Evolutionary conservation across 1,284 basidiomycete genomes (phyloP).

Genomic region (Pseudozyma tsukubaensis): DNA sequence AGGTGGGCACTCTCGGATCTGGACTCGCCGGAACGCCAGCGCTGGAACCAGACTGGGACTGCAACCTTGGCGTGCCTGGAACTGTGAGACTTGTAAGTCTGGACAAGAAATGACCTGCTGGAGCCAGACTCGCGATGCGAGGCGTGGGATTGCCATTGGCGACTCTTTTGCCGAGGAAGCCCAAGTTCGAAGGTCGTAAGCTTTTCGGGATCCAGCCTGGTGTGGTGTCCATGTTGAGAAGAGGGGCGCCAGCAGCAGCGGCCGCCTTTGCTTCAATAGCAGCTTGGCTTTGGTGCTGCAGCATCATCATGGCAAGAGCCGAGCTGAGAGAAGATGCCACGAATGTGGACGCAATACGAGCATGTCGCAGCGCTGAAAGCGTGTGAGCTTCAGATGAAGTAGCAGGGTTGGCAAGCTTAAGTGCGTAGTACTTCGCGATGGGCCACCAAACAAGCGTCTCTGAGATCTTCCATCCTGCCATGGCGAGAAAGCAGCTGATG

Average conservation of each 20-base stretch:
- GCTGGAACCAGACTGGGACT: conserved; percentile 11
- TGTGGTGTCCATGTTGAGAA: conserved; percentile 40
- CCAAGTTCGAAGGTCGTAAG: conserved; percentile 20
- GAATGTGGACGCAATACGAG: conserved; percentile 49
- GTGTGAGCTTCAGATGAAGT: conserved; percentile 10
- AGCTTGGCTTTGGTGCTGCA: conserved; percentile 40
- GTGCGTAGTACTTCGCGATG: conserved; percentile 44
- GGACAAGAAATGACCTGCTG: conserved; percentile 58
- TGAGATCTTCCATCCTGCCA: conserved; percentile 49
- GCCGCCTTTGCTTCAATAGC: conserved; percentile 19
- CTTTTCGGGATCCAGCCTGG: conserved; percentile 40
- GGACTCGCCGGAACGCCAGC: conserved; percentile 8
- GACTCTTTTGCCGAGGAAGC: conserved; percentile 21
- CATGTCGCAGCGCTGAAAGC: conserved; percentile 11
- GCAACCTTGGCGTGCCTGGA: conserved; percentile 28
- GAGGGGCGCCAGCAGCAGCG: neutral
- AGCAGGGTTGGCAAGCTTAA: conserved; percentile 27
- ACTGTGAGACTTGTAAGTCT: conserved; percentile 55
- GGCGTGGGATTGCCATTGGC: conserved; percentile 3
- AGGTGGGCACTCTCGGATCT: conserved; percentile 14
- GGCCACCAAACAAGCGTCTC: conserved; percentile 54
- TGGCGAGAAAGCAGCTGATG: conserved; percentile 47
- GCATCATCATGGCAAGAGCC: conserved; percentile 44
- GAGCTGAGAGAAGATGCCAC: conserved; percentile 48
- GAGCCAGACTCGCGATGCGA: conserved; percentile 55